Conservation (phyloP, 805 yeast species). For the Suhomyces faveliae region DNA sequence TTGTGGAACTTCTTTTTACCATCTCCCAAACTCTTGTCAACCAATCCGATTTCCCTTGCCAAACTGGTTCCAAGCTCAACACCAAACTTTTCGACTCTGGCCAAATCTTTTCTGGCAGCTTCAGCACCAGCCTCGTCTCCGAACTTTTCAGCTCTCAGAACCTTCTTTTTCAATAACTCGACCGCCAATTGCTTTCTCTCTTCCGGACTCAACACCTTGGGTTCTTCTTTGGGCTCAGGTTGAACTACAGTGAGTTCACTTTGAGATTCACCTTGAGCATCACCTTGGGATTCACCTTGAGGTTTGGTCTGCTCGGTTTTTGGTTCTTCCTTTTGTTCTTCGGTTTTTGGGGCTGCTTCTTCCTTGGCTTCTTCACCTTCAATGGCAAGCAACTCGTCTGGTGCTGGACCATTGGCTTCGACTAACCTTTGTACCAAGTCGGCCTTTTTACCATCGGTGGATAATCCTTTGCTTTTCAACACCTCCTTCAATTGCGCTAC, state of each 20-base stretch:
- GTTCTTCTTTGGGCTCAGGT: slow-evolving; percentile 30
- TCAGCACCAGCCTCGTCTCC: slow-evolving; percentile 61
- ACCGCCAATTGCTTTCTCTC: slow-evolving; percentile 69
- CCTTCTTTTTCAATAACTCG: slow-evolving; percentile 62
- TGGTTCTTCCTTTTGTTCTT: slow-evolving; percentile 14
- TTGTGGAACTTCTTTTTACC: slow-evolving; percentile 14
- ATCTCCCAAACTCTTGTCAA: slow-evolving; percentile 32
- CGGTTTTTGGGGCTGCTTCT: slow-evolving; percentile 11
- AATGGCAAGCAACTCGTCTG: slow-evolving; percentile 9
- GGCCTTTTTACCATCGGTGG: slow-evolving; percentile 76
- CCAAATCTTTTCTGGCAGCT: slow-evolving; percentile 58
- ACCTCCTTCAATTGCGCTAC: slow-evolving; percentile 83
- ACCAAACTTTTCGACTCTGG: slow-evolving; percentile 83
- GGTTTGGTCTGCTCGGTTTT: too few relatives aligned
- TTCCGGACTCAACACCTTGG: slow-evolving; percentile 55
- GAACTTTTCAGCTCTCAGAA: slow-evolving; percentile 74
- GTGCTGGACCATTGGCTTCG: slow-evolving; percentile 47
- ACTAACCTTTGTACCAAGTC: slow-evolving; percentile 67
- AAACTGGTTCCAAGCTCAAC: slow-evolving; percentile 63
- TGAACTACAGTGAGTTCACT: slow-evolving; percentile 14
- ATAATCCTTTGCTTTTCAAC: slow-evolving; percentile 63
- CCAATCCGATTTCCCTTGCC: slow-evolving; percentile 66
- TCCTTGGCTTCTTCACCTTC: slow-evolving; percentile 12
- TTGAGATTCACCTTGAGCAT: background rate
- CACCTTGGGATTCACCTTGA: background rate